Evolutionary conservation across 768 basidiomycete species (phyloP).

Genomic region (Suillus brevipes): DNA sequence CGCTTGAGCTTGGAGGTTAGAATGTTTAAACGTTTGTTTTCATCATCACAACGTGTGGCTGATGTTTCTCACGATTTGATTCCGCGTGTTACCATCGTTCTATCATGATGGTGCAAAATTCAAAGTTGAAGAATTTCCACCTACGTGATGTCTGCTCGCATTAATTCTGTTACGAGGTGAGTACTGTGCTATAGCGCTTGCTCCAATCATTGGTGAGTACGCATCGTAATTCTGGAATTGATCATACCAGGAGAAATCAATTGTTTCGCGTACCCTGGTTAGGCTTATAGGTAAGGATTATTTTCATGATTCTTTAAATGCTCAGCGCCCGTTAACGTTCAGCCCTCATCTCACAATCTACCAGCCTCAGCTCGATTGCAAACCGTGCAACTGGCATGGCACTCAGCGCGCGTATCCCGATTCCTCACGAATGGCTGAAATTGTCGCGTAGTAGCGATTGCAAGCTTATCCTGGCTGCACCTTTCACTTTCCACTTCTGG

Average conservation of each 20-base stretch:
- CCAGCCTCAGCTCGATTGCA: conserved; percentile 43
- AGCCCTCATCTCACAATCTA: conserved; percentile 98
- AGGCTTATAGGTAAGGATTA: conserved; percentile 35
- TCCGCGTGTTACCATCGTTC: too few relatives aligned
- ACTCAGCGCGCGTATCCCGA: conserved; percentile 63
- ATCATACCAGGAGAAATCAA: conserved; percentile 37
- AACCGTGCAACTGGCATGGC: conserved; percentile 83
- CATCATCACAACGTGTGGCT: too few relatives aligned
- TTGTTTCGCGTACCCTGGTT: conserved; percentile 30
- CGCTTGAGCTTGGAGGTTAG: too few relatives aligned
- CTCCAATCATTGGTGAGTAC: conserved; percentile 30
- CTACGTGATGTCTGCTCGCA: conserved; percentile 42
- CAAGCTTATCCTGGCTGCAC: conserved; percentile 78
- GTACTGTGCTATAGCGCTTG: conserved; percentile 37
- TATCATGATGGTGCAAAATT: too few relatives aligned
- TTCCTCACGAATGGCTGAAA: neutral
- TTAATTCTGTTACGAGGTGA: conserved; percentile 61
- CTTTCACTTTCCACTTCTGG: conserved; percentile 87
- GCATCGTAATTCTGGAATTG: neutral
- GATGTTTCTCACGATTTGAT: too few relatives aligned
- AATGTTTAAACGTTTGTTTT: too few relatives aligned
- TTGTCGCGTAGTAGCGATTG: conserved; percentile 19
- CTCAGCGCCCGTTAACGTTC: conserved; percentile 85
- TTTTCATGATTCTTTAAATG: conserved; percentile 58
- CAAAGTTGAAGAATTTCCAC: neutral